A percentile compares a stretch with the other conserved stretches of the same genome.
Conservation (phyloP, 257 asterid species). For the Leonotis leonurus region DNA sequence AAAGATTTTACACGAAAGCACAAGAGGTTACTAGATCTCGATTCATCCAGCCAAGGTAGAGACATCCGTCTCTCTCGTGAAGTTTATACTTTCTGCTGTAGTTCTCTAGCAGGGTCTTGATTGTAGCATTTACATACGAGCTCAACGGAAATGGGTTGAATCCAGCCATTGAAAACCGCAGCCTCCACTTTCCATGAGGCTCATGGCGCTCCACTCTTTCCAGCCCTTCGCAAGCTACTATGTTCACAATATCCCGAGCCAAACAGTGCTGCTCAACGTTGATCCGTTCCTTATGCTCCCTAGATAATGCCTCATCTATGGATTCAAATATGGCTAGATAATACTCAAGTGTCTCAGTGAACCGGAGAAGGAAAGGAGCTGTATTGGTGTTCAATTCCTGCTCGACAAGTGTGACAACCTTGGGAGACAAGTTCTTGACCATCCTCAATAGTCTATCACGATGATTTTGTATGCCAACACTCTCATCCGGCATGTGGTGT, state of each 20-base stretch:
- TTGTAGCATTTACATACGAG: constrained; percentile 17
- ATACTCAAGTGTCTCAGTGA: constrained; percentile 22
- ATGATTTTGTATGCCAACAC: constrained; percentile 24
- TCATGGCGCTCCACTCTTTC: constrained; percentile 28
- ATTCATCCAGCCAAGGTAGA: constrained; percentile 29
- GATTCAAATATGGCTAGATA: constrained; percentile 20
- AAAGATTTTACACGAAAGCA: constrained; percentile 15
- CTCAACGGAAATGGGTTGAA: constrained; percentile 20
- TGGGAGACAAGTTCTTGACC: constrained; percentile 27
- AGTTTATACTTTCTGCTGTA: constrained; percentile 15
- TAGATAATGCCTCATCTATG: constrained; percentile 11
- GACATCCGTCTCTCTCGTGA: constrained; percentile 24
- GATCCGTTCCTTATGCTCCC: constrained; percentile 17
- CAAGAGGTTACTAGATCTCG: constrained; percentile 24
- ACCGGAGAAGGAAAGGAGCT: constrained; percentile 23
- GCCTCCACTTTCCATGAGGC: constrained; percentile 26
- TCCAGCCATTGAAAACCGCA: constrained; percentile 24
- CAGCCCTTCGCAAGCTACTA: constrained; percentile 21
- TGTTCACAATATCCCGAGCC: constrained; percentile 23
- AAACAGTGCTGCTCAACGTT: constrained; percentile 22
- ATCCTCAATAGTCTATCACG: constrained; percentile 28
- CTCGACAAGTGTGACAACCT: constrained; percentile 33
- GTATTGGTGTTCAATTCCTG: constrained; percentile 34
- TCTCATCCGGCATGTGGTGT: constrained; percentile 34
- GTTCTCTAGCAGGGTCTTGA: constrained; percentile 15